Base-by-base conservation (phyloP, 2,329 filamentous ascomycete genomes). In the Aspergillaceae sp. region DNA sequence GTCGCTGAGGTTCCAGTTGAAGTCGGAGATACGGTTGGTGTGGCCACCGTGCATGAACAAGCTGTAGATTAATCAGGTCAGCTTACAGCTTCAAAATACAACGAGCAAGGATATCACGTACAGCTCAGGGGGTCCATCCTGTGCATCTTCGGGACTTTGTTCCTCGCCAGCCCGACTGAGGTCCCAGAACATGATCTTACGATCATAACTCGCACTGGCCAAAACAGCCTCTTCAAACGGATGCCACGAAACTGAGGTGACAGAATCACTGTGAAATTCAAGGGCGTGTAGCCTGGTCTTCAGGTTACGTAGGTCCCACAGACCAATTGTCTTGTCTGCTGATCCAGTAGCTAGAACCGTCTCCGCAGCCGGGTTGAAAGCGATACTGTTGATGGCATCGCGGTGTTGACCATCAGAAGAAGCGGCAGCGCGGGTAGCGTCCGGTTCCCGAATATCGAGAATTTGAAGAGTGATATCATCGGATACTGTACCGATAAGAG, bases 41-140 rank as follows among this genome's bases (percentile, higher is more conserved):
- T 98, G 94, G 30, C 92, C 92, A 50, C 92, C 92, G 61, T 98
- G 92, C 90, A 98, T 97, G 71, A 98, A 98, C 1, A 98, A 74
- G 41, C 86, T 89, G 51, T 40, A 37, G 8, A 41, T 30, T 41
- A n/a, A 36, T 45, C 28, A 48, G 9, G 48, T 47, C 36, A 50
- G 50, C 29, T 33, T 38, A 38, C 7, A 7, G 7, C 36, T 19
- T 30, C 9, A 40, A 8, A 35, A 28, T n/a, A n/a, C 30, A 44
- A 36, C 32, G 19, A 40, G 44, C 6, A 38, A 38, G 19, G 42
- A 46, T 45, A 46, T 9, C 19, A 79, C 85, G 70, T 76, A 92
- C 86, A 98, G 75, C 69, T 98, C 92, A 43, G 92, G 91, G 1
- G 90, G 87, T 0, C 92, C 92, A 63, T 98, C 92, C 57, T 97